Conservation (phyloP, 179 eudicot species). For the Carnegiea gigantea region DNA sequence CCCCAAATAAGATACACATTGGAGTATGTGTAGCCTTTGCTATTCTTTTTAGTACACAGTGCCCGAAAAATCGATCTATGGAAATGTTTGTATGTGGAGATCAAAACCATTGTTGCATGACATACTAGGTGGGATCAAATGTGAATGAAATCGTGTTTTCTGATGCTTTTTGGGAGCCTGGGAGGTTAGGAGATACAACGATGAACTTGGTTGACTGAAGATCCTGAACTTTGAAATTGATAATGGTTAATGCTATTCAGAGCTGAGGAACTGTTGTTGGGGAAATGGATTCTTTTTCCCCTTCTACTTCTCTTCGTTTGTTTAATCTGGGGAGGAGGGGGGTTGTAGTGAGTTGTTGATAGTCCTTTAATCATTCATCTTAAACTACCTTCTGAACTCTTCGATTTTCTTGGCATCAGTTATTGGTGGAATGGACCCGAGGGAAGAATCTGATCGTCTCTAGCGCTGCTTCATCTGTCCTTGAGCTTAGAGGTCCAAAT, state of each 20-base stretch:
- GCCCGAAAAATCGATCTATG: background rate
- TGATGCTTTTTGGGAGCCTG: background rate
- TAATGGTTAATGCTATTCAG: background rate
- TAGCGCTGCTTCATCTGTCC: constrained; percentile 78
- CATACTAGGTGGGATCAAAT: background rate
- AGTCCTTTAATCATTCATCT: background rate
- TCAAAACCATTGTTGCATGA: background rate
- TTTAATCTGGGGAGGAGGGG: too few relatives aligned
- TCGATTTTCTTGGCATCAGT: constrained; percentile 36
- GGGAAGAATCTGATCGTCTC: constrained; percentile 80
- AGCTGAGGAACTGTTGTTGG: background rate
- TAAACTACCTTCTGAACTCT: background rate
- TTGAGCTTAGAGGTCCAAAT: constrained; percentile 87
- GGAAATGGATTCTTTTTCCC: background rate
- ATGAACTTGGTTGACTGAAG: background rate
- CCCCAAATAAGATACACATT: background rate
- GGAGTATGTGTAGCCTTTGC: background rate
- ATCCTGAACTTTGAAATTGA: background rate
- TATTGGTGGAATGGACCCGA: constrained; percentile 89
- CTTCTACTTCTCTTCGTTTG: background rate
- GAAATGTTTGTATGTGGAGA: background rate
- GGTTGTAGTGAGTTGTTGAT: background rate
- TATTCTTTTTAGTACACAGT: background rate
- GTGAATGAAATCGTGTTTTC: background rate
- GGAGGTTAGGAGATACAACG: background rate